Percentiles rank a stretch among this genome's conserved stretches.
phyloP scores from a whole-genome alignment of 192 early-diverging fungal genomes.

The Backusella liffmaniae region DNA sequence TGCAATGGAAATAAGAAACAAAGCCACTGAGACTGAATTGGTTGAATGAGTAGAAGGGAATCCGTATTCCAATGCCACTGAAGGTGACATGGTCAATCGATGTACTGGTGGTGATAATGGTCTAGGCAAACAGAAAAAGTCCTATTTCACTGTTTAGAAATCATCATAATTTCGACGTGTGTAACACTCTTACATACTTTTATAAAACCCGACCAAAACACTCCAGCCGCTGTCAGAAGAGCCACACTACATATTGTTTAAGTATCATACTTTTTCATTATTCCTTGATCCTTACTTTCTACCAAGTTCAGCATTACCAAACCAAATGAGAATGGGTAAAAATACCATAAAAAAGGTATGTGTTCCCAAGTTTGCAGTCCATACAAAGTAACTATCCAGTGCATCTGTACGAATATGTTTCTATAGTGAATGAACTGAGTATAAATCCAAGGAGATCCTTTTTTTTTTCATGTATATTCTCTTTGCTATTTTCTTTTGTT shows the following conservation, averaged over 20 bases:
- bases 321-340: slow-evolving; percentile 80
- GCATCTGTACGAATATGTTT: slow-evolving; percentile 43
- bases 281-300: slow-evolving; percentile 39
- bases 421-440: slow-evolving; percentile 18
- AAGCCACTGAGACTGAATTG: slow-evolving; percentile 76
- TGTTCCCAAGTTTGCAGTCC: slow-evolving; percentile 78
- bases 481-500: background rate
- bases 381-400: slow-evolving; percentile 65
- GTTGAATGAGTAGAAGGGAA: slow-evolving; percentile 90
- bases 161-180: too few species aligned
- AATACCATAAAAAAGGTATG: slow-evolving; percentile 86
- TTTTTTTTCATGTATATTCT: background rate
- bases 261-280: background rate
- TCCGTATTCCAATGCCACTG: slow-evolving; percentile 81
- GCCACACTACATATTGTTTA: slow-evolving; percentile 11
- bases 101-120: slow-evolving; percentile 78
- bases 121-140: slow-evolving; percentile 82
- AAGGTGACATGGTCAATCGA: slow-evolving; percentile 65
- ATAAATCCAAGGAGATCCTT: background rate
- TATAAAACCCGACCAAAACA: slow-evolving; percentile 58
- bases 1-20: slow-evolving; percentile 50
- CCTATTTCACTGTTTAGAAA: slow-evolving; percentile 43
- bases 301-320: slow-evolving; percentile 66
- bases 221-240: slow-evolving; percentile 47
- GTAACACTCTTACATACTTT: slow-evolving; percentile 42